A percentile compares a stretch with the other conserved stretches of the same genome.
phyloP scores from a whole-genome alignment of 495 filamentous ascomycete genomes.

The Xylaria castorea region DNA sequence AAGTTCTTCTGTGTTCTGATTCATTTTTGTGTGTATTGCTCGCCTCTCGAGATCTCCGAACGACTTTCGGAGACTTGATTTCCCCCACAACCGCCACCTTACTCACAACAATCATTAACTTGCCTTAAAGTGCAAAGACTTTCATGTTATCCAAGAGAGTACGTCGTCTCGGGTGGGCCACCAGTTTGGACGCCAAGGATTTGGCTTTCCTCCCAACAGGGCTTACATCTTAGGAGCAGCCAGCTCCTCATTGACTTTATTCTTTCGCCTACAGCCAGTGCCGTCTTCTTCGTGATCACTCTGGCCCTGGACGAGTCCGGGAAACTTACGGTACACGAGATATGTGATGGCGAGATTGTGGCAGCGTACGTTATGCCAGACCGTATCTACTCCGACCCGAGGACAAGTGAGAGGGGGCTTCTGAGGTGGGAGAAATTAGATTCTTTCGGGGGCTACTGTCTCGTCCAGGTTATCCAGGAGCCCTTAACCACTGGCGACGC shows the following conservation, averaged over 20 bases:
- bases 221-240: conserved; percentile 31
- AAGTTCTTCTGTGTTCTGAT: conserved; percentile 9
- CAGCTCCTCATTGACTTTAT: conserved; percentile 39
- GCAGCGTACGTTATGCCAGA: conserved; percentile 33
- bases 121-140: conserved; percentile 19
- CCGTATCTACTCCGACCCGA: conserved; percentile 28
- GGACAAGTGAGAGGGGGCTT: conserved; percentile 24
- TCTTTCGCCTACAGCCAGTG: conserved; percentile 34
- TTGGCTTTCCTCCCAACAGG: conserved; percentile 27
- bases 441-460: conserved; percentile 39
- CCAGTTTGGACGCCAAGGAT: conserved; percentile 23
- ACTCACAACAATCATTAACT: neutral
- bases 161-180: conserved; percentile 19
- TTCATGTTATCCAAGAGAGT: conserved; percentile 26
- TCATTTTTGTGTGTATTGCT: conserved; percentile 22
- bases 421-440: conserved; percentile 40
- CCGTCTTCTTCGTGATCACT: conserved; percentile 37
- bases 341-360: conserved; percentile 32
- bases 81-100: neutral
- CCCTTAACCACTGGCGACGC: conserved; percentile 9
- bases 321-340: conserved; percentile 35
- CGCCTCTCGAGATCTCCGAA: neutral
- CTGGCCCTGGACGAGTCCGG: conserved; percentile 29
- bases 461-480: conserved; percentile 34
- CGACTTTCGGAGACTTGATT: neutral